These are phyloP conservation scores for Telfairia occidentalis DNA, from an alignment of 331 rosid species.

Conservation along the genomic window DNA sequence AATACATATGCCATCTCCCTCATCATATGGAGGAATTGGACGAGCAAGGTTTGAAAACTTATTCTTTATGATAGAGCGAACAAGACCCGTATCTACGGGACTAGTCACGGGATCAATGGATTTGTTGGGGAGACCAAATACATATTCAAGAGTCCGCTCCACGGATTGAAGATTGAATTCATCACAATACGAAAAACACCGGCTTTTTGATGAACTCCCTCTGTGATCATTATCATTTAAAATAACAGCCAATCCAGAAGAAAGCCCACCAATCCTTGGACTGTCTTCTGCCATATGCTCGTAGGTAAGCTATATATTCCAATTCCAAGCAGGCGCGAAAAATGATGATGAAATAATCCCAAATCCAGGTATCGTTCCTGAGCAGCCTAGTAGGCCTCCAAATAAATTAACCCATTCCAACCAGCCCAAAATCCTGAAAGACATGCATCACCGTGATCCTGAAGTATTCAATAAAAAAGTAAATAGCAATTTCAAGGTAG, in stretches of 20 bases:
- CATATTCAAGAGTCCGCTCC: constrained; percentile 75
- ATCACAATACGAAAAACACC: constrained; percentile 64
- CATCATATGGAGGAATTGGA: constrained; percentile 13
- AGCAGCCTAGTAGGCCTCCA: constrained; percentile 2
- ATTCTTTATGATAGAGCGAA: constrained; percentile 42
- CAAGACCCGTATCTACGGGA: constrained; percentile 36
- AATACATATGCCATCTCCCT: constrained; percentile 41
- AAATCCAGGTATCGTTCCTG: background rate
- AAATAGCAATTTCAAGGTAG: background rate
- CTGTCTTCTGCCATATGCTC: constrained; percentile 55
- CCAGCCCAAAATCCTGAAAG: background rate
- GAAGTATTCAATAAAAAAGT: background rate
- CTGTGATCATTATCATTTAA: constrained; percentile 47
- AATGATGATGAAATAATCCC: background rate
- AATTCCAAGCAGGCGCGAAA: constrained; percentile 18
- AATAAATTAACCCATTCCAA: constrained; percentile 10
- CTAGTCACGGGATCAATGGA: constrained; percentile 43
- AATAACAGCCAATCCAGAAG: constrained; percentile 89
- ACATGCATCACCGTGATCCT: background rate
- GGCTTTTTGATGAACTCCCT: constrained; percentile 44
- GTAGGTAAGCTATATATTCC: constrained; percentile 22
- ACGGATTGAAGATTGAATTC: constrained; percentile 65
- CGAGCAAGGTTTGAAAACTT: constrained; percentile 29
- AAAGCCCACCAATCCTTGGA: constrained; percentile 69
- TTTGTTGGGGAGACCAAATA: constrained; percentile 75